Evolutionary conservation across 495 filamentous ascomycete species (phyloP), one percentile per base, ranked within the genome.

Genomic region (Astrocystis sublimbata): DNA sequence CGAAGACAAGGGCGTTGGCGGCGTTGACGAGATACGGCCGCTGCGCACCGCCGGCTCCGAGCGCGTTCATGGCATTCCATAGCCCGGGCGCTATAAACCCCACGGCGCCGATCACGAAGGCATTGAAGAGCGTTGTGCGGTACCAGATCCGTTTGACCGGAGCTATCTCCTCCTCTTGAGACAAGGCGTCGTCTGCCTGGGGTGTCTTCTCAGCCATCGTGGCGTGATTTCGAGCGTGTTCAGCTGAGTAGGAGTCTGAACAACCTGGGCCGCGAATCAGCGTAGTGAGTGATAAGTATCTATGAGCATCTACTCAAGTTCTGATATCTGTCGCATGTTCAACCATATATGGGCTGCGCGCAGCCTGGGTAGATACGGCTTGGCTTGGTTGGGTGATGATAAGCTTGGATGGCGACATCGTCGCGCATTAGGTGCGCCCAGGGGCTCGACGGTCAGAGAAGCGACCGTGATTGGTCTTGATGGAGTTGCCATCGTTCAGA

Each of bases 1-100:
- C 76, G 62, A 80, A 87, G 0, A 82, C 83, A 58, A 87, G 69
- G 24, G 82, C 77, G 71, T 85, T 87, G 0, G 83, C 79, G 9
- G 81, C 84, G 69, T 86, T 86, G 46, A 83, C 81, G 0, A 85
- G 71, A 65, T 79, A 82, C 21, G 83, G 83, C 38, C 75, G 77
- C 24, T 85, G 80, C 56, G 81, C 78, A 12, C 85, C 84, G 53
- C 85, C 85, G 0, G 84, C 84, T 26, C 85, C 85, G 3, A 83
- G 78, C 26, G 72, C 72, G 61, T 82, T 85, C 47, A 86, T 67
- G 2, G 84, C 84, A 47, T 81, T 84, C 84, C 83, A 87, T 35
- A 87, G 82, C 1, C 84, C 84, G 0, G 83, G 83, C 54, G 85
- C 80, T 8, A 81, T 81, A 68, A 86, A 85, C 2, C 78, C 79